Percentiles rank a stretch among this genome's conserved stretches.
Conservation (phyloP, 2,329 filamentous ascomycete genomes). For the Ceratocystis lukuohia region DNA sequence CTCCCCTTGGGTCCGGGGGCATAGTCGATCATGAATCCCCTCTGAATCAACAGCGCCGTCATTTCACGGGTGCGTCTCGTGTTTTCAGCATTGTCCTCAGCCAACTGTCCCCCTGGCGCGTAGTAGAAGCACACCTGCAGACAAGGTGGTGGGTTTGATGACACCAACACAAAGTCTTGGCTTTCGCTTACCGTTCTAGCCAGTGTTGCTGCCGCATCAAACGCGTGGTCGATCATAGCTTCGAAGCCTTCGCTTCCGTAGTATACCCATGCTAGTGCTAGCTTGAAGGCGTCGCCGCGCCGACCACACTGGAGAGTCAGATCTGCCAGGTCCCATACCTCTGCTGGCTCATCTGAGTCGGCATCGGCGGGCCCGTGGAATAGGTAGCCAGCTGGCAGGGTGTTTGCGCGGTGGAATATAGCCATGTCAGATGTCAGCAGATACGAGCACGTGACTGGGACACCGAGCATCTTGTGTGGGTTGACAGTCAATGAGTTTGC, state of each 20-base stretch:
- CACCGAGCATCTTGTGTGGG: slow-evolving; percentile 94
- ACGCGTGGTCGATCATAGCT: slow-evolving; percentile 56
- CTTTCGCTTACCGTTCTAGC: slow-evolving; percentile 42
- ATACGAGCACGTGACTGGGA: slow-evolving; percentile 82
- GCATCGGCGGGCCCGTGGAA: slow-evolving; percentile 45
- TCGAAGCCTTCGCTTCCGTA: slow-evolving; percentile 67
- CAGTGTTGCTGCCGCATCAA: slow-evolving; percentile 57
- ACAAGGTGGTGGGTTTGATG: slow-evolving; percentile 66
- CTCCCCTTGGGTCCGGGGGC: slow-evolving; percentile 42
- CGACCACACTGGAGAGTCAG: slow-evolving; percentile 88
- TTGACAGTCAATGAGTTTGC: slow-evolving; percentile 80
- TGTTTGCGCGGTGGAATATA: slow-evolving; percentile 72
- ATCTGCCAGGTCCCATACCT: slow-evolving; percentile 82
- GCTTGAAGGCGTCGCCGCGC: slow-evolving; percentile 70
- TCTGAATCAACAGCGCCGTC: slow-evolving; percentile 34
- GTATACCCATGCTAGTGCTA: slow-evolving; percentile 81
- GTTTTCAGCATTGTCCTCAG: slow-evolving; percentile 32
- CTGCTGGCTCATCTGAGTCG: slow-evolving; percentile 32
- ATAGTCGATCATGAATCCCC: slow-evolving; percentile 49
- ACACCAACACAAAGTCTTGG: slow-evolving; percentile 56
- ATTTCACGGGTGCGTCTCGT: slow-evolving; percentile 37
- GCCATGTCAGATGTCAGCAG: slow-evolving; percentile 64
- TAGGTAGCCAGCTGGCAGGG: slow-evolving; percentile 71
- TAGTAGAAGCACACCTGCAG: slow-evolving; percentile 94
- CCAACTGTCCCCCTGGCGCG: slow-evolving; percentile 33